These are phyloP conservation scores for Coemansia sp. DNA, from an alignment of 192 early-diverging fungal genomes.

Conservation along the genomic window DNA sequence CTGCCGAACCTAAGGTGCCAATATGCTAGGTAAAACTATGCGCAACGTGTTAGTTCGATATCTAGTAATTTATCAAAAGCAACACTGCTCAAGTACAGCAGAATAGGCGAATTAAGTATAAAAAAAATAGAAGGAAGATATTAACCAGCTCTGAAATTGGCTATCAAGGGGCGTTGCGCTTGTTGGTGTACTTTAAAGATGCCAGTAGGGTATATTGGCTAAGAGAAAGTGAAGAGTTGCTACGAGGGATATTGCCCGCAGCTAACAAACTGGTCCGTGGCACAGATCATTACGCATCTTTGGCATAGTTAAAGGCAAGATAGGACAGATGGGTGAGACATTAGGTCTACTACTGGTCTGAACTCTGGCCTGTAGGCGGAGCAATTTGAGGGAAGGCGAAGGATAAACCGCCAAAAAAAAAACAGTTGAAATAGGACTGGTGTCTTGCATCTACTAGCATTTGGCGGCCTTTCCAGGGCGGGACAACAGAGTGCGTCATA, in stretches of 20 bases:
- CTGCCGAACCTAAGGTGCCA: background rate
- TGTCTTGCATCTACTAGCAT: background rate
- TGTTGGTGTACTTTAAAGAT: background rate
- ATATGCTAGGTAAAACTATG: background rate
- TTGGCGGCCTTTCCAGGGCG: background rate
- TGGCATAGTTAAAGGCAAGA: background rate
- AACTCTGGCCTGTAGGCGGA: background rate
- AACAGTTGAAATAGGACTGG: background rate
- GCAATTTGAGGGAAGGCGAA: background rate
- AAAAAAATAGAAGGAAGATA: background rate
- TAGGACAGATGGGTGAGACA: background rate
- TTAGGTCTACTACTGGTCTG: slow-evolving; percentile 3
- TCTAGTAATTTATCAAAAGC: background rate
- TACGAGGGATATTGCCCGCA: background rate
- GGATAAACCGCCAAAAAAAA: background rate
- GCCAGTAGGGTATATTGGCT: background rate
- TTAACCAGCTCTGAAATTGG: background rate
- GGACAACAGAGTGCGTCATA: background rate
- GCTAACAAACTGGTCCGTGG: background rate
- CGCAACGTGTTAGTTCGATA: background rate
- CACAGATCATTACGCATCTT: background rate
- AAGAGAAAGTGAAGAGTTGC: background rate
- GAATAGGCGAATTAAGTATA: background rate
- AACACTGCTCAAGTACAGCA: background rate
- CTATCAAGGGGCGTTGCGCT: background rate